Percentiles rank a stretch among this genome's conserved stretches.
Conservation (phyloP, 1,284 basidiomycete species). For the Pterula multifida region DNA sequence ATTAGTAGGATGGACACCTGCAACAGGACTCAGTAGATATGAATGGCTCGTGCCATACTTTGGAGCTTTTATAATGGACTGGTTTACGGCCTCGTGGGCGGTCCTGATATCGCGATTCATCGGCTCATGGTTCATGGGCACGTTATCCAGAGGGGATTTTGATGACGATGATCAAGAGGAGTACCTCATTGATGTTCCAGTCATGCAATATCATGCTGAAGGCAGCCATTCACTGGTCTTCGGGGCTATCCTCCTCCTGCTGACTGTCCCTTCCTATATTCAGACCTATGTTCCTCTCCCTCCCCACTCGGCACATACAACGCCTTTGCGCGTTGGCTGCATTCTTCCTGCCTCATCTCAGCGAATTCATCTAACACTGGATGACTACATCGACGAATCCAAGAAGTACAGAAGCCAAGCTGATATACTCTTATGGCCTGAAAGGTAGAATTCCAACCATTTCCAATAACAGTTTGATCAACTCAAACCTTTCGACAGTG, state of each 20-base stretch:
- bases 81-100: slow-evolving; percentile 60
- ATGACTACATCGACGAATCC: slow-evolving; percentile 50
- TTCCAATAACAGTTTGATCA: background rate
- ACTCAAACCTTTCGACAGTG: slow-evolving; percentile 19
- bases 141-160: slow-evolving; percentile 14
- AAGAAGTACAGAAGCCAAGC: slow-evolving; percentile 28
- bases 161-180: slow-evolving; percentile 13
- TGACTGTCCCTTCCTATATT: slow-evolving; percentile 48
- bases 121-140: slow-evolving; percentile 46
- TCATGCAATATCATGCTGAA: background rate
- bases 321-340: slow-evolving; percentile 52
- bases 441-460: background rate
- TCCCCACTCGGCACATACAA: slow-evolving; percentile 27
- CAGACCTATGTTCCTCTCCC: slow-evolving; percentile 28
- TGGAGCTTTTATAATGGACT: slow-evolving; percentile 54
- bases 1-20: slow-evolving; percentile 57
- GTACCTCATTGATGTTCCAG: slow-evolving; percentile 4
- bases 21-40: slow-evolving; percentile 39
- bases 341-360: slow-evolving; percentile 37
- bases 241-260: slow-evolving; percentile 30
- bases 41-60: slow-evolving; percentile 44
- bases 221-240: slow-evolving; percentile 13
- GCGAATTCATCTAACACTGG: slow-evolving; percentile 23
- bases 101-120: slow-evolving; percentile 44
- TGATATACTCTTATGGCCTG: slow-evolving; percentile 61